phyloP scores from a whole-genome alignment of 2,329 filamentous ascomycete genomes.

The Fusarium tuaranense region DNA sequence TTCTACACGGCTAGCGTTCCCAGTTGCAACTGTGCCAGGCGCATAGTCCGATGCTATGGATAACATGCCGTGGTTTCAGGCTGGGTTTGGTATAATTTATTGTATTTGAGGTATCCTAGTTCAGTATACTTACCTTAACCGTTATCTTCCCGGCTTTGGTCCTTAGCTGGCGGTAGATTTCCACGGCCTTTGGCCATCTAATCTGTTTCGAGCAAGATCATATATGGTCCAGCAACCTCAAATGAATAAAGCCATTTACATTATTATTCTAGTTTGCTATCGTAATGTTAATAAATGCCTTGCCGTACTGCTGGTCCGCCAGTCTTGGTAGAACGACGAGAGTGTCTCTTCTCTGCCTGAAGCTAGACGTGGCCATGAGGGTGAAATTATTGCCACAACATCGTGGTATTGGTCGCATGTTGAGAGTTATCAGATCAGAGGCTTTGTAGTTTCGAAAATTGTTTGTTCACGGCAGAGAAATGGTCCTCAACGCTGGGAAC shows the following conservation, averaged over 20 bases:
- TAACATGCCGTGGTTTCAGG: background rate
- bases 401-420: background rate
- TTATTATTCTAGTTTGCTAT: background rate
- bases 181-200: background rate
- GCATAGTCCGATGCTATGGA: background rate
- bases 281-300: background rate
- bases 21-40: background rate
- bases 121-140: background rate
- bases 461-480: background rate
- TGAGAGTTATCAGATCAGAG: background rate
- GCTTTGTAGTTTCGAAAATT: background rate
- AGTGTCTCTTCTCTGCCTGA: background rate
- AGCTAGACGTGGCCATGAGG: background rate
- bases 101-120: background rate
- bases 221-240: background rate
- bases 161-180: background rate
- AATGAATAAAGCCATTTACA: no score
- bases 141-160: background rate
- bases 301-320: background rate
- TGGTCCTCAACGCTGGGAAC: background rate
- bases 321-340: background rate
- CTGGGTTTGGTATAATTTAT: fast-evolving
- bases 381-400: background rate
- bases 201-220: background rate
- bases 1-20: no score